Conservation (phyloP, 1,139 yeast genomes). For the Saccharomycopsis hybrid region DNA sequence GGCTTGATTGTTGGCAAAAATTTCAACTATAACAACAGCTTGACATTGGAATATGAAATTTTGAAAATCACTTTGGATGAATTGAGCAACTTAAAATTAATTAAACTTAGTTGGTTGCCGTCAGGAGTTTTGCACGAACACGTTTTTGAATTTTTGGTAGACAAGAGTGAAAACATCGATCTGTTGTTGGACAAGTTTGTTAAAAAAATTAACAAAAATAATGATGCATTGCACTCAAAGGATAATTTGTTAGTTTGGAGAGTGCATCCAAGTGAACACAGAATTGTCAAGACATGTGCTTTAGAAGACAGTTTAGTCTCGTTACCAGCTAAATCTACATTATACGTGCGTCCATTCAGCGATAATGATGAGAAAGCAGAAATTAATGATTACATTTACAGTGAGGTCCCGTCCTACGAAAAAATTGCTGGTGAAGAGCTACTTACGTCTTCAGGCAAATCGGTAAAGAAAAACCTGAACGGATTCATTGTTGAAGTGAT, state of each 20-base stretch:
- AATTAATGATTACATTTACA: conserved; percentile 25
- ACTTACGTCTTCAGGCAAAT: background rate
- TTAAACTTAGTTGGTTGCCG: conserved; percentile 60
- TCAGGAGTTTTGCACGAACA: conserved; percentile 60
- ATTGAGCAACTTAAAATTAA: conserved; percentile 64
- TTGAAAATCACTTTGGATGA: conserved; percentile 70
- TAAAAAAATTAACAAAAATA: conserved; percentile 43
- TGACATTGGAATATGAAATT: conserved; percentile 63
- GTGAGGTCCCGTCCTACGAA: background rate
- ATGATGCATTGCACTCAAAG: conserved; percentile 36
- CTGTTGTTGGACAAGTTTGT: conserved; percentile 55
- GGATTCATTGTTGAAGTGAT: conserved; percentile 35
- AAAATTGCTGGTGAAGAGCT: no score
- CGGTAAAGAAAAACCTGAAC: background rate
- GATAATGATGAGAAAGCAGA: conserved; percentile 3
- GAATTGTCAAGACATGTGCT: conserved; percentile 32
- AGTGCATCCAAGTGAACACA: conserved; percentile 27
- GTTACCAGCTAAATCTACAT: conserved; percentile 1
- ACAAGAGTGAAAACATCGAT: conserved; percentile 50
- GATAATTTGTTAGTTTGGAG: conserved; percentile 56
- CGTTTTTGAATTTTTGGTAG: conserved; percentile 61
- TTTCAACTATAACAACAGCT: conserved; percentile 7
- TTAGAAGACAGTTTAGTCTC: conserved; percentile 20
- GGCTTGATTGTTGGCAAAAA: conserved; percentile 7
- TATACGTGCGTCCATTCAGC: conserved; percentile 7